phyloP scores from a whole-genome alignment of 208 protist genomes.

The Crithidia thermophila region DNA sequence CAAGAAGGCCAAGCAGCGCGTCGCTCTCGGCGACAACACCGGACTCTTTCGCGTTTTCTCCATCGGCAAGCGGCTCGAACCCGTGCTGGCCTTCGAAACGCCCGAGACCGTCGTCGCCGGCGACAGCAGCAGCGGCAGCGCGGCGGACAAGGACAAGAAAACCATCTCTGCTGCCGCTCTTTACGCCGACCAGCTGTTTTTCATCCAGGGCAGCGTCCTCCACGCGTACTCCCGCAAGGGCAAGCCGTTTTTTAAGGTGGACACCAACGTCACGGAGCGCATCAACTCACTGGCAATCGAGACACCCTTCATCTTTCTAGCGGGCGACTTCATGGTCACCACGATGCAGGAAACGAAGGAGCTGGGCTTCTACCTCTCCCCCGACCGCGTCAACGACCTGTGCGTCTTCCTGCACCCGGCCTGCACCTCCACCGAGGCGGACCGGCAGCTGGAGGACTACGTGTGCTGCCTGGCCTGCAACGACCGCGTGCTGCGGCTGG shows the following conservation, averaged over 20 bases:
- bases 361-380: slow-evolving; percentile 86
- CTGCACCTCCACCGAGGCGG: background rate
- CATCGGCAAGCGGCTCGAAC: slow-evolving; percentile 55
- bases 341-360: slow-evolving; percentile 77
- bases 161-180: slow-evolving; percentile 66
- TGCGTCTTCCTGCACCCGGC: slow-evolving; percentile 24
- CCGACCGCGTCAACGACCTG: slow-evolving; percentile 87
- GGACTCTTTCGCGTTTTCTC: slow-evolving; percentile 66
- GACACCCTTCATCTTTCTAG: slow-evolving; percentile 83
- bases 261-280: slow-evolving; percentile 86
- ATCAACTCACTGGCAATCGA: slow-evolving; percentile 66
- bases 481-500: slow-evolving; percentile 76
- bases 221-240: slow-evolving; percentile 87
- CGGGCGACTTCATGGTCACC: slow-evolving; percentile 86
- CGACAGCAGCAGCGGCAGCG: slow-evolving; percentile 1
- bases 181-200: slow-evolving; percentile 85
- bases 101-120: slow-evolving; percentile 21
- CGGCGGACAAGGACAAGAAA: slow-evolving; percentile 23
- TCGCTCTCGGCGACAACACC: slow-evolving; percentile 73
- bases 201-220: slow-evolving; percentile 66
- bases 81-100: slow-evolving; percentile 53
- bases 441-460: slow-evolving; percentile 58
- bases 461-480: slow-evolving; percentile 79
- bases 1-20: slow-evolving; percentile 74
- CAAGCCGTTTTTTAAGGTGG: slow-evolving; percentile 79